A percentile compares a stretch with the other conserved stretches of the same genome.
These are phyloP conservation scores for Russula ochroleuca DNA, from an alignment of 768 basidiomycete genomes.

Conservation along the genomic window DNA sequence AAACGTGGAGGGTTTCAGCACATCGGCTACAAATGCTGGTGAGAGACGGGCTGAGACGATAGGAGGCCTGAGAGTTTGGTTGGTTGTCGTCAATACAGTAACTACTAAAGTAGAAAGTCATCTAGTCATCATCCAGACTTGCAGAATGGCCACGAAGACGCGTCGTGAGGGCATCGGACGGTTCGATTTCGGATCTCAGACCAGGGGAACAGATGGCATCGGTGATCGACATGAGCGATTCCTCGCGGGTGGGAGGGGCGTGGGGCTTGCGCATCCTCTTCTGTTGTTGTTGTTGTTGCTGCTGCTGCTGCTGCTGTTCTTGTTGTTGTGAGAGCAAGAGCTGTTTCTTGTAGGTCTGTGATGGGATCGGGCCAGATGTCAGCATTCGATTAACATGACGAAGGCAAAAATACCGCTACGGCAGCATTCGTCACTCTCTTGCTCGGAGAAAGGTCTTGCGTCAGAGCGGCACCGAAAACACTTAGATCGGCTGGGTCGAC, in stretches of 20 bases:
- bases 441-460: neutral
- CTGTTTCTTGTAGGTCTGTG: slow-evolving; percentile 12
- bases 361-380: neutral
- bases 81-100: neutral
- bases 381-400: neutral
- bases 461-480: slow-evolving; percentile 9
- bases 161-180: neutral
- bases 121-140: neutral
- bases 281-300: no score
- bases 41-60: no score
- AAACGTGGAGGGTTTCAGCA: no score
- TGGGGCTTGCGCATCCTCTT: neutral
- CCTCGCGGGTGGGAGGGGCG: neutral
- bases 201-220: slow-evolving; percentile 9
- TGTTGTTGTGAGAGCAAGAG: neutral
- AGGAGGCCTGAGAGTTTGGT: no score
- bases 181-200: neutral
- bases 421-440: slow-evolving; percentile 12
- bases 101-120: neutral
- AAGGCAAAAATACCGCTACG: slow-evolving; percentile 8
- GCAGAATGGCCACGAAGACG: no score
- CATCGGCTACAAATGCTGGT: no score
- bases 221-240: slow-evolving; percentile 15
- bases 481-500: slow-evolving; percentile 9
- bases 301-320: neutral